Percentiles rank a stretch among this genome's conserved stretches.
Evolutionary conservation across 2,329 filamentous ascomycete species (phyloP).

Genomic region (Aspergillus spinulosporus): DNA sequence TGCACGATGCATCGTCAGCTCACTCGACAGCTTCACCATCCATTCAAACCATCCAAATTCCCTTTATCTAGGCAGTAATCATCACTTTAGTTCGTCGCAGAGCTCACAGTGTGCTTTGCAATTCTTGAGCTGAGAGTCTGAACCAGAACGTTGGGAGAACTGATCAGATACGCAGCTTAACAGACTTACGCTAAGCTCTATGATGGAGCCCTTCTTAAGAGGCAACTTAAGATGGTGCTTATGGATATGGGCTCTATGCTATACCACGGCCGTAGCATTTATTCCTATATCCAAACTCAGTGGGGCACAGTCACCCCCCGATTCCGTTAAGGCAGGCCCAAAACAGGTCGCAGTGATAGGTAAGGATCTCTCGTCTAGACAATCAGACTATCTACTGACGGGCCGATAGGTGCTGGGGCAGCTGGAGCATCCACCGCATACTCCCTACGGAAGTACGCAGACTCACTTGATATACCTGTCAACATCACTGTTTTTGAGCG

Average conservation of each 20-base stretch:
- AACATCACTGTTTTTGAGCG: slow-evolving; percentile 90
- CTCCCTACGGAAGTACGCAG: slow-evolving; percentile 71
- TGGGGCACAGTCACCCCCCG: slow-evolving; percentile 28
- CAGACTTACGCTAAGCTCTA: neutral
- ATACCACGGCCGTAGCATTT: slow-evolving; percentile 16
- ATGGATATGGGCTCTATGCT: slow-evolving; percentile 16
- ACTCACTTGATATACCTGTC: slow-evolving; percentile 58
- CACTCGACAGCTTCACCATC: neutral
- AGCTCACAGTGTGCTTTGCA: no score
- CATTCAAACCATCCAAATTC: neutral
- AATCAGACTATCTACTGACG: slow-evolving; percentile 7
- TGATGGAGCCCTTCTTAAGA: slow-evolving; percentile 15
- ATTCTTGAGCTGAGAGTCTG: neutral
- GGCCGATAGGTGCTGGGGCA: slow-evolving; percentile 73
- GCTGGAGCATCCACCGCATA: slow-evolving; percentile 86
- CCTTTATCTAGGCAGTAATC: neutral
- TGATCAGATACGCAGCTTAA: neutral
- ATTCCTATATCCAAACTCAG: slow-evolving; percentile 24
- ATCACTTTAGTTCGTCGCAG: neutral
- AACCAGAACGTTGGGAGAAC: neutral
- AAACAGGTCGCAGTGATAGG: slow-evolving; percentile 42
- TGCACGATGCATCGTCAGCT: slow-evolving; percentile 8
- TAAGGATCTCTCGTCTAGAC: slow-evolving; percentile 19
- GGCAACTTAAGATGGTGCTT: slow-evolving; percentile 2
- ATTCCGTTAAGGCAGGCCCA: slow-evolving; percentile 16